Percentiles rank a stretch among this genome's conserved stretches.
Conservation (phyloP, 1,139 yeast species). For the Saccharomyces pastorianus region DNA sequence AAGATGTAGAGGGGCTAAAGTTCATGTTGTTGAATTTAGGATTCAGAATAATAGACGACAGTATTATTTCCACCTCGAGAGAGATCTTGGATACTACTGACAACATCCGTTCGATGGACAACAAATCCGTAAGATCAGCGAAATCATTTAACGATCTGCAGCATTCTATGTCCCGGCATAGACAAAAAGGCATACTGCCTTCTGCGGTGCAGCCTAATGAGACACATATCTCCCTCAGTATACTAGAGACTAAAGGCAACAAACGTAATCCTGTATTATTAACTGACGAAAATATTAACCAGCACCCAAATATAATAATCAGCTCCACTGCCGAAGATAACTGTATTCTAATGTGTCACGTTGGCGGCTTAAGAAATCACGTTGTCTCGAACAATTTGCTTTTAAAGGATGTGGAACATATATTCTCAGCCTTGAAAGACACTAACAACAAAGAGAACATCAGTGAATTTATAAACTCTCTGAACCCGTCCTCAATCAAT, state of each 20-base stretch:
- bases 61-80: constrained; percentile 20
- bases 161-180: constrained; percentile 6
- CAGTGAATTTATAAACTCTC: constrained; percentile 12
- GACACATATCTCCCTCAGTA: background rate
- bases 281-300: constrained; percentile 11
- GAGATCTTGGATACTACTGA: constrained; percentile 16
- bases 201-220: constrained; percentile 1
- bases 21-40: constrained; percentile 31
- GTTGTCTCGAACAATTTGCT: constrained; percentile 19
- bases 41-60: constrained; percentile 25
- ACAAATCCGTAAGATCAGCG: background rate
- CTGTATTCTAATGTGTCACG: constrained; percentile 27
- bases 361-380: constrained; percentile 31
- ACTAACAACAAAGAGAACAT: constrained; percentile 15
- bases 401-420: constrained; percentile 1
- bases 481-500: constrained; percentile 33
- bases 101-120: background rate
- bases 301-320: constrained; percentile 20
- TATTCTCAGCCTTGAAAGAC: constrained; percentile 14
- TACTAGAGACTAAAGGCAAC: background rate
- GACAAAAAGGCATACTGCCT: background rate
- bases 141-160: constrained; percentile 14
- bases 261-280: background rate
- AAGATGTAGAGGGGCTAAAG: constrained; percentile 39
- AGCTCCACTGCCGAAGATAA: constrained; percentile 9